These are phyloP conservation scores for Penicillium samsonianum DNA, from an alignment of 495 filamentous ascomycete genomes.

Conservation along the genomic window DNA sequence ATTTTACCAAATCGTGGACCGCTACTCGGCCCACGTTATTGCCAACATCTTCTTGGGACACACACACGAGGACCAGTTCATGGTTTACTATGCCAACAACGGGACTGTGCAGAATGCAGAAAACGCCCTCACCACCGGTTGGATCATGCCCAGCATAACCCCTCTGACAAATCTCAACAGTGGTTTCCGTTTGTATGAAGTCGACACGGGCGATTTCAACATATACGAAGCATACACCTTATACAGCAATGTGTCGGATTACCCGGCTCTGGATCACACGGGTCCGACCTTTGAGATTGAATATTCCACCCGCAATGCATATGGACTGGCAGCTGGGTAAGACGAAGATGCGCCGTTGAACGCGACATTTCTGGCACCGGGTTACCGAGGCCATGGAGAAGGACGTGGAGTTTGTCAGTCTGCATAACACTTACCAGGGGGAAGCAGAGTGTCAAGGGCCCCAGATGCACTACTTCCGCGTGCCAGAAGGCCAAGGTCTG, in stretches of 20 bases:
- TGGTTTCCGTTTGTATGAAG: constrained; percentile 56
- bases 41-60: constrained; percentile 59
- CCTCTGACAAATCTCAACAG: constrained; percentile 57
- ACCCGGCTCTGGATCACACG: constrained; percentile 31
- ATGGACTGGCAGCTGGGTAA: constrained; percentile 49
- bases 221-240: constrained; percentile 55
- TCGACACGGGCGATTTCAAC: constrained; percentile 56
- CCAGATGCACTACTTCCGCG: constrained; percentile 50
- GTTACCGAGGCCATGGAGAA: constrained; percentile 62
- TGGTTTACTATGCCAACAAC: constrained; percentile 55
- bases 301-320: constrained; percentile 58
- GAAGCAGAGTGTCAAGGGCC: constrained; percentile 50
- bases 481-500: constrained; percentile 60
- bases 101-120: constrained; percentile 41
- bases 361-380: constrained; percentile 58
- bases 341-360: constrained; percentile 52
- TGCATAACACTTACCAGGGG: constrained; percentile 58
- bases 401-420: constrained; percentile 45
- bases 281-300: constrained; percentile 53
- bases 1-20: constrained; percentile 58
- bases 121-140: constrained; percentile 46
- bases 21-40: constrained; percentile 57
- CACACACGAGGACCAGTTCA: constrained; percentile 56
- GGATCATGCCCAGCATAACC: constrained; percentile 55
- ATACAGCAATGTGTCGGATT: constrained; percentile 52